Conservation (phyloP, 345 rosid genomes). For the Arabis alpina region DNA sequence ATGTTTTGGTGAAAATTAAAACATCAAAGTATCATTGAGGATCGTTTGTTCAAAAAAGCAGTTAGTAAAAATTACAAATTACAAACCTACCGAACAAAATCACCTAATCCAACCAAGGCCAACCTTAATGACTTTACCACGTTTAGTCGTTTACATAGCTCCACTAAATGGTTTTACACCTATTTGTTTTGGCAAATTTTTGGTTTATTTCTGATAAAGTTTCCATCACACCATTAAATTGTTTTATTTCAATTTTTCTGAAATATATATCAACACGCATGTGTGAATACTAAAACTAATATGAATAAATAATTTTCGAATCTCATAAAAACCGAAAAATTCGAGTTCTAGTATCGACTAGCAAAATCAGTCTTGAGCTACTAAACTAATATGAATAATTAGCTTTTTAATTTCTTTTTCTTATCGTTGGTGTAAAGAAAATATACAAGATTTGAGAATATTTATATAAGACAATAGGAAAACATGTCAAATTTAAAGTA, state of each 20-base stretch:
- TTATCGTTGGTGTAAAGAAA: neutral
- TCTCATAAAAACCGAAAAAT: too few relatives aligned
- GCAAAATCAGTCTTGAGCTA: too few relatives aligned
- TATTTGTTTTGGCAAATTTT: too few relatives aligned
- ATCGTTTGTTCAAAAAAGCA: neutral
- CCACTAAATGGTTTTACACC: neutral
- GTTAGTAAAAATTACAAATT: too few relatives aligned
- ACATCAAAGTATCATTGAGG: neutral
- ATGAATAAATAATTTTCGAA: neutral
- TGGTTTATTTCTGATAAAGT: too few relatives aligned
- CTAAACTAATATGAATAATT: conserved; percentile 1
- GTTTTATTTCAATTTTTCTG: neutral
- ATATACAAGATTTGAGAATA: neutral
- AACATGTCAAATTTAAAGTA: neutral
- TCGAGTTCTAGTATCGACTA: too few relatives aligned
- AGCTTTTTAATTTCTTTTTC: neutral
- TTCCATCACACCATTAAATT: neutral
- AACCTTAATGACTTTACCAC: neutral
- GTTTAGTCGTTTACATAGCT: neutral
- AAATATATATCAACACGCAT: too few relatives aligned
- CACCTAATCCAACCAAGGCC: too few relatives aligned
- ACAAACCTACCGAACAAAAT: too few relatives aligned
- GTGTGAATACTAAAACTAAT: neutral
- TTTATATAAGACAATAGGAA: neutral
- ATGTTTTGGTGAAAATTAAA: neutral